phyloP scores from a whole-genome alignment of 2,329 filamentous ascomycete species.

The Pseudogymnoascus sp. region DNA sequence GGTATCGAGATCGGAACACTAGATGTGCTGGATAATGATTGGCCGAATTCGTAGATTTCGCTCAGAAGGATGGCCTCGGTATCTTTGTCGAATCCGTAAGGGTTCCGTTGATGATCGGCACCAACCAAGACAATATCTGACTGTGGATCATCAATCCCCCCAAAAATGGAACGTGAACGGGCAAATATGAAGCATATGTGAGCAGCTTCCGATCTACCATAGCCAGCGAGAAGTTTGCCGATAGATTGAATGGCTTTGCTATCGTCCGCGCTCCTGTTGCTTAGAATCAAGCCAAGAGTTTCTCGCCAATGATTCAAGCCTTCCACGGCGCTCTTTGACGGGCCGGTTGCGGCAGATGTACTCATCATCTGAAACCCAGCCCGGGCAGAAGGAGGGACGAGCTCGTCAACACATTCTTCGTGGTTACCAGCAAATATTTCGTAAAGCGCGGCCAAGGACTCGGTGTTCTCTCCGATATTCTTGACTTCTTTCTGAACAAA shows the following conservation, averaged over 20 bases:
- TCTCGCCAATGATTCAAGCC: constrained; percentile 93
- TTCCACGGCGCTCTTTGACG: constrained; percentile 65
- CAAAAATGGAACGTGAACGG: constrained; percentile 60
- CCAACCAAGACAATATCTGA: constrained; percentile 78
- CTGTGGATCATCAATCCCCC: constrained; percentile 73
- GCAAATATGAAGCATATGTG: constrained; percentile 93
- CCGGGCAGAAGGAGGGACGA: constrained; percentile 85
- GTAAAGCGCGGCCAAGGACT: constrained; percentile 85
- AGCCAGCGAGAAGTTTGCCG: constrained; percentile 73
- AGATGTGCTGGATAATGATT: constrained; percentile 58
- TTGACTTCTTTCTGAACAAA: constrained; percentile 95
- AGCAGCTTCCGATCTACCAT: constrained; percentile 82
- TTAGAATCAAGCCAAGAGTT: constrained; percentile 75
- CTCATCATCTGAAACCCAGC: constrained; percentile 88
- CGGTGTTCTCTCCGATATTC: constrained; percentile 66
- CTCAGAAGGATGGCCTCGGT: constrained; percentile 86
- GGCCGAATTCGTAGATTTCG: constrained; percentile 88
- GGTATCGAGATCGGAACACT: constrained; percentile 54
- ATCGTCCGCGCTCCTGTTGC: constrained; percentile 80
- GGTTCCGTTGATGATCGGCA: constrained; percentile 66
- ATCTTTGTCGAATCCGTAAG: constrained; percentile 67
- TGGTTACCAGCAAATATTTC: constrained; percentile 89
- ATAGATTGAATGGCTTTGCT: constrained; percentile 68
- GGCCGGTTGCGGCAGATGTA: constrained; percentile 52
- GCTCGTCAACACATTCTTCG: constrained; percentile 90